A percentile compares a stretch with the other conserved stretches of the same genome.
phyloP scores from a whole-genome alignment of 192 early-diverging fungal genomes.

The Pilobolus umbonatus region DNA sequence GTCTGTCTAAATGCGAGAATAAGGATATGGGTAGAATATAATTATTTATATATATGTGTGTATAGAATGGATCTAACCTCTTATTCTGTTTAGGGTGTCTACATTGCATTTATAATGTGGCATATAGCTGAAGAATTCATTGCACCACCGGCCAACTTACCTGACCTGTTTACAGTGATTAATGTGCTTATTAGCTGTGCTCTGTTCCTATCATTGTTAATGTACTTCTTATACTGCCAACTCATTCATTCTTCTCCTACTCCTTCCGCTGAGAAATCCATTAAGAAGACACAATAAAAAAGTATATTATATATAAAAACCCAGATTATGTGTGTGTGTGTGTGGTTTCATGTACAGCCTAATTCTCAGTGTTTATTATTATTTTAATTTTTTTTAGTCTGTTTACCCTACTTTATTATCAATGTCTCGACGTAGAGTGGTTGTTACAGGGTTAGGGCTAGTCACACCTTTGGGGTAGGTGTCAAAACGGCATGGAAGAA shows the following conservation, averaged over 20 bases:
- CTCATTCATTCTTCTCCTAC: too few species aligned
- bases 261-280: too few species aligned
- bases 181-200: constrained; percentile 70
- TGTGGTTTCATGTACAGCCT: too few species aligned
- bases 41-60: neutral
- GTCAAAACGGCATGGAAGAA: constrained; percentile 64
- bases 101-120: constrained; percentile 46
- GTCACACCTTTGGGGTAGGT: constrained; percentile 84
- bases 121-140: constrained; percentile 58
- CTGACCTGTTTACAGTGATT: constrained; percentile 77
- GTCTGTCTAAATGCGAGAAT: neutral
- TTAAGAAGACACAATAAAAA: too few species aligned
- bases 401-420: too few species aligned
- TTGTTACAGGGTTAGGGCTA: constrained; percentile 91
- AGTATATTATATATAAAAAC: too few species aligned
- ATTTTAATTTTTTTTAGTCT: too few species aligned
- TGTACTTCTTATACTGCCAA: constrained; percentile 73
- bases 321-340: too few species aligned
- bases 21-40: neutral
- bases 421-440: constrained; percentile 57
- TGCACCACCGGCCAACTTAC: constrained; percentile 62
- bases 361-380: too few species aligned
- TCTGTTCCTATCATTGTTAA: constrained; percentile 60
- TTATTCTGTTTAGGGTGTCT: constrained; percentile 22
- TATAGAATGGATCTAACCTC: neutral